A percentile compares a stretch with the other conserved stretches of the same genome.
Evolutionary conservation across 2,329 filamentous ascomycete species (phyloP).

Genomic region (Fusarium nodosum): DNA sequence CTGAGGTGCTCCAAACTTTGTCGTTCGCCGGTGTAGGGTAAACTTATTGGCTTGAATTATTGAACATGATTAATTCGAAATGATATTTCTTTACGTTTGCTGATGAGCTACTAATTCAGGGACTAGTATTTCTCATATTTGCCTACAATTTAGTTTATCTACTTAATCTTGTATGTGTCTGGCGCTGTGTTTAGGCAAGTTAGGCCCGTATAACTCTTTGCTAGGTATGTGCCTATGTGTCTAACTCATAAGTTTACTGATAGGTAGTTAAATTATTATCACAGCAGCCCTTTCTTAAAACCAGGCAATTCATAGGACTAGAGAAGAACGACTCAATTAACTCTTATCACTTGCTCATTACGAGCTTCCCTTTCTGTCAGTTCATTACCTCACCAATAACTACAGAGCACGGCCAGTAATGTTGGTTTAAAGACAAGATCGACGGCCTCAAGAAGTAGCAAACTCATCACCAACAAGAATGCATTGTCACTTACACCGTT

Average conservation of each 20-base stretch:
- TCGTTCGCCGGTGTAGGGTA: constrained; percentile 17
- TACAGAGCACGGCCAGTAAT: background rate
- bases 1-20: constrained; percentile 20
- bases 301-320: background rate
- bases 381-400: background rate
- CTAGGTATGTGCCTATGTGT: no score
- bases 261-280: background rate
- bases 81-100: background rate
- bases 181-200: background rate
- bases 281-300: background rate
- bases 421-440: background rate
- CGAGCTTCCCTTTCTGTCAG: background rate
- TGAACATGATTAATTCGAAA: background rate
- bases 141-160: background rate
- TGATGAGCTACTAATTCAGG: background rate
- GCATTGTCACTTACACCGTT: constrained; percentile 1
- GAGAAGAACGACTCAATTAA: background rate
- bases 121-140: no score
- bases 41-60: background rate
- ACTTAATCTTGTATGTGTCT: no score
- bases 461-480: constrained; percentile 17
- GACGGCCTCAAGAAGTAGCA: background rate
- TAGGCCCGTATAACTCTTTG: no score
- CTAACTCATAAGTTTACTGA: no score
- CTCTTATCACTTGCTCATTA: background rate